Evolutionary conservation across 2,329 filamentous ascomycete species (phyloP), one percentile per base, ranked within the genome.

Genomic region (Trichoderma arundinaceum): DNA sequence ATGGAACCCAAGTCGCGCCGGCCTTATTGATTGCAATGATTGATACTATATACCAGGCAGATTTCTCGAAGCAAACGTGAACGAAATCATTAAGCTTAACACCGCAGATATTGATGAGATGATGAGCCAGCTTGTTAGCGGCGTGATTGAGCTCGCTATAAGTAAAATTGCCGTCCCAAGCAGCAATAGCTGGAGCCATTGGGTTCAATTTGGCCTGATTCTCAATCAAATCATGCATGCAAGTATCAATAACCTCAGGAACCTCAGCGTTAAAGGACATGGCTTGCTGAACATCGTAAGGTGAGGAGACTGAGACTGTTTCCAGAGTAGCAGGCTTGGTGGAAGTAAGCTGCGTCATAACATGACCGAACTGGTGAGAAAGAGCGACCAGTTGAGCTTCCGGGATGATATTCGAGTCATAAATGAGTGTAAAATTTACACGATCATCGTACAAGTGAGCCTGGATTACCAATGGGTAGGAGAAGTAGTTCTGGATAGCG

Each of bases 1-100:
- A 38, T 1, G 64, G 64, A 6, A 63, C 56, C 56, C 58, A 66
- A 33, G 58, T 35, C 4, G 57, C 64, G 33, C 64, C 64, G 7
- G 58, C 64, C 10, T 66, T 66, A 15, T 19, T 62, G 15, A 66
- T 63, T 17, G 64, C 64, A 7, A 66, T 19, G 19, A 66, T 63
- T 2, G 57, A 62, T 1, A 66, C 49, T n/a, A 22, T 10, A 4
- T 53, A 12, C 56, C 56, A 63, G n/a, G 64, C 52, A 19, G 61
- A 64, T 9, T 64, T 64, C 5, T 64, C 61, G 8, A 64, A 64
- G 35, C 61, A 63, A 46, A 63, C 17, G 15, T 63, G 60, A 2
- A 64, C 15, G 17, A 64, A 43, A 19, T 64, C 61, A 10, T 57
- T 22, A 0, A 33, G 43, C 52, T 57, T 57, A 8, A 64, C 44